A percentile compares a stretch with the other conserved stretches of the same genome.
These are phyloP conservation scores for Ogataea trehaloabstinens DNA, from an alignment of 805 yeast genomes.

Conservation along the genomic window DNA sequence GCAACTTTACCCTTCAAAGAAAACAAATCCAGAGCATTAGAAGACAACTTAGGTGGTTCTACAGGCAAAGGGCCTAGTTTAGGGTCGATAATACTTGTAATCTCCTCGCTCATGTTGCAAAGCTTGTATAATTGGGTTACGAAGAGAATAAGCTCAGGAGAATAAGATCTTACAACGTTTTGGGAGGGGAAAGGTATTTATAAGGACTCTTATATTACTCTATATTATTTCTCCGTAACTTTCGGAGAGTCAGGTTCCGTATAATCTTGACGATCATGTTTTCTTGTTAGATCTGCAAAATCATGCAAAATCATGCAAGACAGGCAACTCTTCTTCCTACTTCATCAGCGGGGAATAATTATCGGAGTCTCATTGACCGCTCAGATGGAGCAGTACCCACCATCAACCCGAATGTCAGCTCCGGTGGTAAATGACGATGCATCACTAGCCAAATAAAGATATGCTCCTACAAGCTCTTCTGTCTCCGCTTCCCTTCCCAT, in stretches of 20 bases:
- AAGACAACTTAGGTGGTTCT: slow-evolving; percentile 32
- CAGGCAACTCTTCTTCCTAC: slow-evolving; percentile 17
- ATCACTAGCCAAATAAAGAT: slow-evolving; percentile 47
- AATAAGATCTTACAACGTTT: too few relatives aligned
- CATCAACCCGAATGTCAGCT: slow-evolving; percentile 42
- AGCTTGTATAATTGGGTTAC: too few relatives aligned
- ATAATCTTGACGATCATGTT: too few relatives aligned
- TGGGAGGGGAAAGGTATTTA: too few relatives aligned
- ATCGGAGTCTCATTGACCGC: slow-evolving; percentile 13
- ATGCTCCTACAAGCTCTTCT: slow-evolving; percentile 48
- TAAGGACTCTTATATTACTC: too few relatives aligned
- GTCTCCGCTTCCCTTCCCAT: slow-evolving; percentile 44
- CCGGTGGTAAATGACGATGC: slow-evolving; percentile 47
- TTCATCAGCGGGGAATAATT: slow-evolving; percentile 39
- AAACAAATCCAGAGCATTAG: slow-evolving; percentile 44
- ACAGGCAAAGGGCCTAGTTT: not conserved
- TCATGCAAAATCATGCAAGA: too few relatives aligned
- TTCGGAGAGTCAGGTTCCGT: too few relatives aligned
- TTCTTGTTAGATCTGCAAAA: too few relatives aligned
- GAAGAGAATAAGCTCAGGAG: too few relatives aligned
- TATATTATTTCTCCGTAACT: too few relatives aligned
- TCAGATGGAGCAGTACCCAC: slow-evolving; percentile 35
- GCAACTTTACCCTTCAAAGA: slow-evolving; percentile 44
- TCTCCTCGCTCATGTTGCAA: slow-evolving; percentile 1
- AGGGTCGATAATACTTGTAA: slow-evolving; percentile 2